Base-by-base conservation (phyloP, 2,329 filamentous ascomycete species). In the Scedosporium dehoogii region DNA sequence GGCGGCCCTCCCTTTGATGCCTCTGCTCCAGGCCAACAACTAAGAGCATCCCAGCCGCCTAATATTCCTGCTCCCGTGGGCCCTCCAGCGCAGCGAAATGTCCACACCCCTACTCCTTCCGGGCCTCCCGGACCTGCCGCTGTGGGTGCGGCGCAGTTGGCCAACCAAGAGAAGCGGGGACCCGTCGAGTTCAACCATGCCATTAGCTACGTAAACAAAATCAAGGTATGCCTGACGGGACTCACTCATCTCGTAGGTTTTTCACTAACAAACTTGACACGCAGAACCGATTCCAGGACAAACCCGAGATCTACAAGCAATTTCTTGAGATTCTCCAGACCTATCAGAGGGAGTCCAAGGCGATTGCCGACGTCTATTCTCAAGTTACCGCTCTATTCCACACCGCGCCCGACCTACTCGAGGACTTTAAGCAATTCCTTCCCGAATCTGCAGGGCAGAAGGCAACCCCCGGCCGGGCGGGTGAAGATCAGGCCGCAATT, bases 191-290 rank as follows among this genome's bases (percentile, higher is more conserved):
- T 99, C 75, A 99, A 99, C 72, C 94, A 99, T 76, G 94, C 94
- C 0, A 99, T 99, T 66, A 97, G 92, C 73, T 99, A 99, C 70
- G 94, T 99, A 62, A 99, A 99, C 73, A 99, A 99, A 78, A 99
- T 99, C 70, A 99, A 99, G 87, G 92, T 94, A 77, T 73, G 83
- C 69, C 46, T 3, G 51, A 4, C 42, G 10, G n/a, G n/a, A 38
- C 16, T 33, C 10, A n/a, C 16, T n/a, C n/a, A 23, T 29, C 14
- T 18, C 18, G n/a, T 44, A 25, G 4, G 10, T 12, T 46, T 59
- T 9, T 44, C 14, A 16, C 12, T 18, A 16, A 25, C 42, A n/a
- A 59, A 12, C 10, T 33, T 57, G 57, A 63, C 65, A 33, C 62
- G 9, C 70, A 96, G 91, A 99, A 97, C 72, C 93, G 94, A 55